Evolutionary conservation across 345 rosid species (phyloP).

Genomic region (Linum trigynum): DNA sequence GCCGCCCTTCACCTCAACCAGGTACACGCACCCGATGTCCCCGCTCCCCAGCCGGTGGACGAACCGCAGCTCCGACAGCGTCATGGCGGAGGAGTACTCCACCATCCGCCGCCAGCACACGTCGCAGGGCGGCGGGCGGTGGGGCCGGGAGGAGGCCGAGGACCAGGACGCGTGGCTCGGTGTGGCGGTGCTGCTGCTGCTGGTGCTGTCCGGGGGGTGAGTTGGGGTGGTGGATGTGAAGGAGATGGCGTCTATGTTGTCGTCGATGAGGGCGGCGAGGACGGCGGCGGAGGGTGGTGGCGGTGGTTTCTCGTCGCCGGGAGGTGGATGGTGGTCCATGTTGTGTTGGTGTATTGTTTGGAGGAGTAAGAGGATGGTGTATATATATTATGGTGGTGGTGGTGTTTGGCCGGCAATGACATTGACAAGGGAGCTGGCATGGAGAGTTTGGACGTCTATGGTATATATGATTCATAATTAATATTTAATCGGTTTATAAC

Average conservation of each 20-base stretch:
- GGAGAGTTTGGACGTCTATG: too few species aligned
- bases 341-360: too few species aligned
- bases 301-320: too few species aligned
- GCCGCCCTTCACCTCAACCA: slow-evolving; percentile 51
- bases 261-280: neutral
- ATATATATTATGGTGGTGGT: too few species aligned
- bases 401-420: too few species aligned
- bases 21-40: slow-evolving; percentile 81
- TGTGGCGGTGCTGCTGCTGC: slow-evolving; percentile 2
- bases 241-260: neutral
- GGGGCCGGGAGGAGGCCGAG: slow-evolving; percentile 23
- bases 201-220: neutral
- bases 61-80: slow-evolving; percentile 48
- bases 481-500: too few species aligned
- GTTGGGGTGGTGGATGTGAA: neutral
- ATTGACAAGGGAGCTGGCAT: too few species aligned
- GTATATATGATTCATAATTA: too few species aligned
- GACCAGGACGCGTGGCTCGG: slow-evolving; percentile 35
- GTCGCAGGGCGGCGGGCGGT: slow-evolving; percentile 41
- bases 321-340: too few species aligned
- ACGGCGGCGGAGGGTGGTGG: neutral
- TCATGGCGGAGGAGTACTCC: slow-evolving; percentile 21
- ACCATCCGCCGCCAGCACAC: slow-evolving; percentile 34
- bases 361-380: too few species aligned
- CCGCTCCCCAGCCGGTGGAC: slow-evolving; percentile 75